These are phyloP conservation scores for Colletotrichum tabaci DNA, from an alignment of 2,329 filamentous ascomycete species.

Conservation along the genomic window DNA sequence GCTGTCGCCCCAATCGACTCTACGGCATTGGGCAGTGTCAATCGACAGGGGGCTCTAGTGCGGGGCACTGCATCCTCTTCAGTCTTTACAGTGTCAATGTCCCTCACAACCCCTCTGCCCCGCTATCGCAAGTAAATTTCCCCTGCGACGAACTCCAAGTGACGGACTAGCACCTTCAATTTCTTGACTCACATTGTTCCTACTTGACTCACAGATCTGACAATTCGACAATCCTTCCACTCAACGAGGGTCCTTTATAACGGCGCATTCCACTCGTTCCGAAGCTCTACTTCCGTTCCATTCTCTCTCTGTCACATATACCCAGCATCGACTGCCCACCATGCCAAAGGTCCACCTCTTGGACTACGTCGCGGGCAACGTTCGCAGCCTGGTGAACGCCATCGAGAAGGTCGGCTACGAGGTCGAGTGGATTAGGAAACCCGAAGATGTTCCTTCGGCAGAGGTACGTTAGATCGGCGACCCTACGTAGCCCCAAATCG, in stretches of 20 bases:
- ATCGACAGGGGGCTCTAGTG: conserved; percentile 37
- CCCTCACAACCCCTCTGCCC: conserved; percentile 44
- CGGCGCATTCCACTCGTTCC: conserved; percentile 27
- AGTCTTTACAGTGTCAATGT: conserved; percentile 3
- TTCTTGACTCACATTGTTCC: conserved; percentile 30
- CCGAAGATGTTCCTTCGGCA: conserved; percentile 86
- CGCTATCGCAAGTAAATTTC: conserved; percentile 46
- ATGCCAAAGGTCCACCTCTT: conserved; percentile 86
- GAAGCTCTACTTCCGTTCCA: background rate
- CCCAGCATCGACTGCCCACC: conserved; percentile 45
- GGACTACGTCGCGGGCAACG: conserved; percentile 96
- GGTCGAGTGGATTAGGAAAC: conserved; percentile 91
- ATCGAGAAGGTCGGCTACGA: conserved; percentile 96
- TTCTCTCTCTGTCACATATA: background rate
- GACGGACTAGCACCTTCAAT: conserved; percentile 11
- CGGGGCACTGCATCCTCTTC: conserved; percentile 22
- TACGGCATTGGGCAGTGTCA: conserved; percentile 23
- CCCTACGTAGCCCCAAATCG: background rate
- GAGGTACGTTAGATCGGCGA: conserved; percentile 72
- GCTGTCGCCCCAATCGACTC: conserved; percentile 5
- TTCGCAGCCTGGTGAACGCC: conserved; percentile 95
- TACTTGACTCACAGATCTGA: conserved; percentile 32
- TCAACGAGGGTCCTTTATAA: conserved; percentile 5
- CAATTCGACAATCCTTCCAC: background rate
- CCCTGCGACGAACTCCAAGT: conserved; percentile 24